These are phyloP conservation scores for Verticillium longisporum DNA, from an alignment of 2,329 filamentous ascomycete genomes.

Conservation along the genomic window DNA sequence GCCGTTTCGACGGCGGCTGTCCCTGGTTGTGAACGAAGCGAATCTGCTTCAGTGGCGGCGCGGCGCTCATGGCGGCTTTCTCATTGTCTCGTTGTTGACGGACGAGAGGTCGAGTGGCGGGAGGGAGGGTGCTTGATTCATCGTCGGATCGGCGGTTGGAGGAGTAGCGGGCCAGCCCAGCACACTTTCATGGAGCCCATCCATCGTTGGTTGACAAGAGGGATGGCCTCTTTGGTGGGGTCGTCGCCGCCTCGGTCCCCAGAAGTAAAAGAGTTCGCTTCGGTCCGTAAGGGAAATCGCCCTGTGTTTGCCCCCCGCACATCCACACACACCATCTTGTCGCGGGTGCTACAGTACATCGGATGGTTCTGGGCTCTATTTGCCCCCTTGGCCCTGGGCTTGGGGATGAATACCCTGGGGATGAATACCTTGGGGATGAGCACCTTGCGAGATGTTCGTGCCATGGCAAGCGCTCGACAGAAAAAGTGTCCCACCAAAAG, in stretches of 20 bases:
- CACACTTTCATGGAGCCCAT: background rate
- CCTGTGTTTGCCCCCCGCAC: background rate
- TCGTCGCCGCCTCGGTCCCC: background rate
- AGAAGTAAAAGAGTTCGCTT: background rate
- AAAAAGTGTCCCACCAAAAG: no score
- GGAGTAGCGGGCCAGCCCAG: background rate
- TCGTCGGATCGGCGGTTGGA: background rate
- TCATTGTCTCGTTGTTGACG: background rate
- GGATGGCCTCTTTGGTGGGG: background rate
- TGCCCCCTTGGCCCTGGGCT: no score
- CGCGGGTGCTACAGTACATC: background rate
- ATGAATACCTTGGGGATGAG: no score
- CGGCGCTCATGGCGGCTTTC: slow-evolving; percentile 26
- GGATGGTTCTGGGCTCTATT: background rate
- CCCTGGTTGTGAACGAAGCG: slow-evolving; percentile 80
- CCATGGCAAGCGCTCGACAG: no score
- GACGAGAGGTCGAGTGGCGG: background rate
- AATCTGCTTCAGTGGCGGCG: slow-evolving; percentile 51
- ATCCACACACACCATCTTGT: background rate
- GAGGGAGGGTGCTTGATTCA: background rate
- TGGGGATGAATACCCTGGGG: background rate
- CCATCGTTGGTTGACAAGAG: background rate
- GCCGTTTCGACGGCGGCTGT: slow-evolving; percentile 70
- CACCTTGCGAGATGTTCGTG: no score
- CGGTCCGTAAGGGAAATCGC: background rate